Evolutionary conservation across 2,329 filamentous ascomycete species (phyloP), one percentile per base, ranked within the genome.

Genomic region (Xylaria arbuscula): DNA sequence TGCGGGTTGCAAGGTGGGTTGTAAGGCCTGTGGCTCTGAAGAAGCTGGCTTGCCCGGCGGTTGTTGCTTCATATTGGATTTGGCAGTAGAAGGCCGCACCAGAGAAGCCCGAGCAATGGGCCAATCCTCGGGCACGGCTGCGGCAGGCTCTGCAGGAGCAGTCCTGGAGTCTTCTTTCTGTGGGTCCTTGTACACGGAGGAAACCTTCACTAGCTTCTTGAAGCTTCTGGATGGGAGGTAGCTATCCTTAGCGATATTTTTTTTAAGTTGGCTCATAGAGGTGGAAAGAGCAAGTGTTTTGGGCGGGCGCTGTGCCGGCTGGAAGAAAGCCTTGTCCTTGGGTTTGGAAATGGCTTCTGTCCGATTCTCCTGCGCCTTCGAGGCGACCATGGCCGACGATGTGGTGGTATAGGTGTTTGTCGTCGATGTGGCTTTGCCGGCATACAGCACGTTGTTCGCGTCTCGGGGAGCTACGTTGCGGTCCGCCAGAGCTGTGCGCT

Each of bases 401-500:
- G 74, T 72, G 34, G 56, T 48, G 24, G 34, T 56, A n/a, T 65
- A 42, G 38, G 75, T 76, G 55, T 76, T 77, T 67, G 78, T 78
- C 75, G 72, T 78, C 75, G 72, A 64, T 75, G 36, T 79, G 73
- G 58, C 81, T 76, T 32, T 73, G 76, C 74, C 75, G 42, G 72
- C 71, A 67, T 24, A 67, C 50, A 36, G 72, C 64, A 66, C 57
- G 55, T 62, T 64, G 15, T 68, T 47, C 54, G 79, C 78, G 55
- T 67, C 69, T 82, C 67, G 81, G 48, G 84, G 77, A 54, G 86
- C 89, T 76, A 94, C 95, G 84, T 92, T 96, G 70, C 96, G 87
- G 78, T 97, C 94, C 58, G 88, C 92, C 80, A 97, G 94, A 13
- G 89, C 93, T 70, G 90, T 89, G 73, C 94, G 90, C 83, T 94